Evolutionary conservation across 2,329 filamentous ascomycete genomes (phyloP), one percentile per base, ranked within the genome.

Genomic region (Hypoxylon sp.): DNA sequence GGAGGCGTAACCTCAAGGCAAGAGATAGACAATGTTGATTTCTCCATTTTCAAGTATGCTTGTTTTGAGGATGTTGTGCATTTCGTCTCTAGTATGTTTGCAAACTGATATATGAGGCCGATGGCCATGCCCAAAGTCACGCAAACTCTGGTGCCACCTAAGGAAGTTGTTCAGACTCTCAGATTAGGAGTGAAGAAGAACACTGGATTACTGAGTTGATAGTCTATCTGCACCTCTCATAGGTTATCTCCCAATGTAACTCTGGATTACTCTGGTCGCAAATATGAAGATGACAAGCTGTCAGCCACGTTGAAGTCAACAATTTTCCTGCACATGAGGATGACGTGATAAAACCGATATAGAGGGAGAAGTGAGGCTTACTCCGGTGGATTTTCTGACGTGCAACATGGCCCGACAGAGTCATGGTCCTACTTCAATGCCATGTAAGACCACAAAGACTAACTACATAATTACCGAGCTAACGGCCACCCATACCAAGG

Each of bases 251-350:
- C 17, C 39, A 44, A 8, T 44, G 17, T 17, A 44, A 44, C 39
- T 44, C 39, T 19, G 39, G 39, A 44, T 44, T 44, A 44, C 39
- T 44, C 39, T 44, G 39, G 17, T 44, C 39, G n/a, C 39, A 22
- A 22, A 10, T 44, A 44, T 44, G 39, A 22, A 44, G 17, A 44
- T 19, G 17, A 44, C 17, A 44, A 17, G 17, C 39, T 3, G 39
- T 44, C 39, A 44, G 39, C n/a, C 39, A 17, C 9, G 22, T 22
- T 3, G 5, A 44, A 11, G 17, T 22, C 10, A 17, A 44, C 3
- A 22, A 44, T 44, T 3, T 44, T 44, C 9, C 10, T 44, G 39
- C 39, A 3, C 39, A 19, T 10, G 5, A 44, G 2, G 39, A 44
- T 44, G 39, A 44, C 39, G 17, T 44, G 17, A 44, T 44, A 44